Evolutionary conservation across 2,329 filamentous ascomycete genomes (phyloP), one percentile per base, ranked within the genome.

Genomic region (Colletotrichum sp.): DNA sequence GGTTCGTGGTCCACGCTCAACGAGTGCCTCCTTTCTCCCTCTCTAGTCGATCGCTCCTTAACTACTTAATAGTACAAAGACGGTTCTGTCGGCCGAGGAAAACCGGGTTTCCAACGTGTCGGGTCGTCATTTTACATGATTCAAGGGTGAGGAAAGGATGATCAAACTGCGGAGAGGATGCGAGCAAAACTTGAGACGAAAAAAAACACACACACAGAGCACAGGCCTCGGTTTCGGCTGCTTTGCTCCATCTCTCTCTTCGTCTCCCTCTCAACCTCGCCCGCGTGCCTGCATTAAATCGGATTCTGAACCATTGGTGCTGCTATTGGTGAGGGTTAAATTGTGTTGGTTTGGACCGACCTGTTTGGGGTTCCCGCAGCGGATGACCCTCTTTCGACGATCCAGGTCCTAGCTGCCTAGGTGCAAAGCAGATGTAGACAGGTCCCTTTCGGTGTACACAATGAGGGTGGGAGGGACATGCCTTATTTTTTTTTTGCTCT

Each of bases 161-260:
- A 52, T 70, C 68, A 63, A 34, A 63, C 57, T 52, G 68, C 68
- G 57, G 68, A 44, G 66, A 15, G 21, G 44, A 32, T 32, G 24
- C 28, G 64, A 32, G 55, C 44, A 52, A 60, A 44, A 76, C 73
- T 76, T 76, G 57, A 69, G 70, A 76, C 64, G 64, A 76, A 65
- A 60, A n/a, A n/a, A 62, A 70, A 62, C n/a, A 32, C 36, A 28
- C 62, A 21, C 64, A 63, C 32, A 32, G 39, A 67, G 62, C 69
- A 67, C 64, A 64, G 69, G 39, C 55, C 69, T 62, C 39, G 55
- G 69, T 60, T 66, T 72, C 36, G 72, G 26, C 68, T 59, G 49
- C 13, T 60, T 28, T 18, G 24, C 28, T 28, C 57, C 28, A 18
- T 60, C 57, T 60, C 28, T 60, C 16, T 28, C 21, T 59, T 9